Base-by-base conservation (phyloP, 2,329 filamentous ascomycete genomes). In the Aschersonia sp. region DNA sequence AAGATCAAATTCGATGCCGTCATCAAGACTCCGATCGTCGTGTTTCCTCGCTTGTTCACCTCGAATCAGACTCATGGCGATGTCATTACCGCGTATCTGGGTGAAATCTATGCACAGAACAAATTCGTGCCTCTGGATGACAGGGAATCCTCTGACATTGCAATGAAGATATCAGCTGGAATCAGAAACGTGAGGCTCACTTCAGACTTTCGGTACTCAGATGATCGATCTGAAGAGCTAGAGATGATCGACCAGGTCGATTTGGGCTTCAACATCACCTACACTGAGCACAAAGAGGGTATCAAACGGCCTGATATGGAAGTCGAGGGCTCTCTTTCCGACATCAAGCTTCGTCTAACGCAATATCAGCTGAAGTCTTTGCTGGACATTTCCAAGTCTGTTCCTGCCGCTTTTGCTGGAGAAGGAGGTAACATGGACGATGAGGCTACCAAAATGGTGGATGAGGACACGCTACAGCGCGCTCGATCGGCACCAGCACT, bases 241-340 rank as follows among this genome's bases (percentile, higher is more conserved):
- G 88, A 98, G 61, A 84, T 99, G 70, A 95, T 99, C 55, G 89
- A 98, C 58, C 89, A 96, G 56, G 89, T 98, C 9, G 92, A 98
- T 61, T 71, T 99, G 30, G 86, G 85, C 45, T 96, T 98, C 67
- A 86, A 85, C 51, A 82, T 98, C 53, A 94, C 85, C 2, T 91
- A 96, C 64, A 79, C 89, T 1, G 91, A 97, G 60, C 92, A 98
- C 60, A 81, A 79, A 55, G 64, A 77, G 32, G 85, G 84, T 10
- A 72, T 77, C 47, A 82, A 92, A 58, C 78, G 91, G 40, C 92
- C 92, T 0, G 91, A 98, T 58, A 82, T 89, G 45, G 91, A 97
- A 65, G 82, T 98, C 28, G 83, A 92, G 61, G 89, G 91, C 3
- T 83, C 78, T 45, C 88, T 99, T 81, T 96, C 89, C 5, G 85